phyloP scores from a whole-genome alignment of 2,329 filamentous ascomycete genomes.

The Ophiostoma novo-ulmi region DNA sequence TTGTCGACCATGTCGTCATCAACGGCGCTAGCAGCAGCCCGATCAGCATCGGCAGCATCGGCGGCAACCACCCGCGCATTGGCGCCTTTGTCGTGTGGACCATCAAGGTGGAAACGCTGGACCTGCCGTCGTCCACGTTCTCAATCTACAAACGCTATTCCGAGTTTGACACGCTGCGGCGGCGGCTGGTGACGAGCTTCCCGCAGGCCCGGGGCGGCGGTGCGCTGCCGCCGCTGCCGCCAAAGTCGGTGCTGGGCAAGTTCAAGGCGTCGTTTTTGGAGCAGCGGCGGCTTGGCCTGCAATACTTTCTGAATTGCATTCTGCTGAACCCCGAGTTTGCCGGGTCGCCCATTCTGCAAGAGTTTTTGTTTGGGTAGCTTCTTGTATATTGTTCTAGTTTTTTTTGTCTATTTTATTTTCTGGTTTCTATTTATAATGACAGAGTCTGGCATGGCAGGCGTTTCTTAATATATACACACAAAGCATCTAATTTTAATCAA shows the following conservation, averaged over 20 bases:
- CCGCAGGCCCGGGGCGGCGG: slow-evolving; percentile 63
- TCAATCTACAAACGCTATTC: slow-evolving; percentile 73
- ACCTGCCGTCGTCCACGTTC: slow-evolving; percentile 44
- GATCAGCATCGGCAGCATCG: slow-evolving; percentile 37
- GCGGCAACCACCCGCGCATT: slow-evolving; percentile 35
- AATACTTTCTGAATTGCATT: slow-evolving; percentile 92
- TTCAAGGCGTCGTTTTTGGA: slow-evolving; percentile 84
- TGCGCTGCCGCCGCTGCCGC: slow-evolving; percentile 83
- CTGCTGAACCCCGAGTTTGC: slow-evolving; percentile 91
- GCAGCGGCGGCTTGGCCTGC: slow-evolving; percentile 71
- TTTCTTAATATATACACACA: background rate
- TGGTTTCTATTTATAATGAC: background rate
- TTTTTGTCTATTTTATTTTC: background rate
- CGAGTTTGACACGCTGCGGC: slow-evolving; percentile 81
- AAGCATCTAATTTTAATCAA: background rate
- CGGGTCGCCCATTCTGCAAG: slow-evolving; percentile 82
- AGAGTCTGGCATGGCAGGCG: background rate
- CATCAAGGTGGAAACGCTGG: slow-evolving; percentile 79
- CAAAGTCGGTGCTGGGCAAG: slow-evolving; percentile 84
- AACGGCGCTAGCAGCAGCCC: slow-evolving; percentile 41
- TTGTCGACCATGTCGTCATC: slow-evolving; percentile 53
- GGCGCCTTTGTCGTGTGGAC: slow-evolving; percentile 98
- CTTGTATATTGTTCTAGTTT: background rate
- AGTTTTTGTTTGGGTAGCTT: slow-evolving; percentile 69
- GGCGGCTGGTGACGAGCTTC: slow-evolving; percentile 70